Evolutionary conservation across 306 rosid genomes (phyloP).

Genomic region (Casuarina glauca): DNA sequence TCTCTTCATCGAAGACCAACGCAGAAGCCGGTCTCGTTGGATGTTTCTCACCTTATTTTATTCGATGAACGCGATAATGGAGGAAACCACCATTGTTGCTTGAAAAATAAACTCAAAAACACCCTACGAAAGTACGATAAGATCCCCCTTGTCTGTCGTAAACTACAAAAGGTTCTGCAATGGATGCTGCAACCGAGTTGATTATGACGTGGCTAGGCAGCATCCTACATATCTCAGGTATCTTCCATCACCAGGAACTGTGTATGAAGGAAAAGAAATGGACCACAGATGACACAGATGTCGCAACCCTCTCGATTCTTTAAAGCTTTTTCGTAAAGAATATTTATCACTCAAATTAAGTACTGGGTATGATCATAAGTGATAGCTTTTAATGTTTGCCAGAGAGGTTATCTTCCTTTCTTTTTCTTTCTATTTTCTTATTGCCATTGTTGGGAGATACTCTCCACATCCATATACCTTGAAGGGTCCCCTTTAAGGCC

Average conservation of each 20-base stretch:
- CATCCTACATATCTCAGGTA: neutral
- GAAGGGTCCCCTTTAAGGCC: constrained; percentile 16
- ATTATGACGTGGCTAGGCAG: neutral
- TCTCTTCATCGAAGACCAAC: neutral
- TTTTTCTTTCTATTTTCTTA: neutral
- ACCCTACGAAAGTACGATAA: too few species aligned
- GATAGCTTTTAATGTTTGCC: constrained; percentile 5
- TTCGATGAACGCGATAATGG: neutral
- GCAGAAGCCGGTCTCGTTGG: neutral
- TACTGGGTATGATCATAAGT: neutral
- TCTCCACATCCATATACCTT: constrained; percentile 18
- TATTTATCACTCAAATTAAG: neutral
- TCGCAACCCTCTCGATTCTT: neutral
- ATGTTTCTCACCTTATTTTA: neutral
- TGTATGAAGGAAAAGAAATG: neutral
- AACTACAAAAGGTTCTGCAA: too few species aligned
- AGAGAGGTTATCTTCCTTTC: neutral
- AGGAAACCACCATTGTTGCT: too few species aligned
- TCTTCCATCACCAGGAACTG: neutral
- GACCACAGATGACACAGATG: neutral
- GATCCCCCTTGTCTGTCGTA: too few species aligned
- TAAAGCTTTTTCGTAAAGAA: neutral
- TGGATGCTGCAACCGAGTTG: too few species aligned
- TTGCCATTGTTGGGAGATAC: constrained; percentile 25
- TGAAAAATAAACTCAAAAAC: too few species aligned